A percentile compares a stretch with the other conserved stretches of the same genome.
Conservation (phyloP, 2,329 filamentous ascomycete species). For the Fusarium piperis region DNA sequence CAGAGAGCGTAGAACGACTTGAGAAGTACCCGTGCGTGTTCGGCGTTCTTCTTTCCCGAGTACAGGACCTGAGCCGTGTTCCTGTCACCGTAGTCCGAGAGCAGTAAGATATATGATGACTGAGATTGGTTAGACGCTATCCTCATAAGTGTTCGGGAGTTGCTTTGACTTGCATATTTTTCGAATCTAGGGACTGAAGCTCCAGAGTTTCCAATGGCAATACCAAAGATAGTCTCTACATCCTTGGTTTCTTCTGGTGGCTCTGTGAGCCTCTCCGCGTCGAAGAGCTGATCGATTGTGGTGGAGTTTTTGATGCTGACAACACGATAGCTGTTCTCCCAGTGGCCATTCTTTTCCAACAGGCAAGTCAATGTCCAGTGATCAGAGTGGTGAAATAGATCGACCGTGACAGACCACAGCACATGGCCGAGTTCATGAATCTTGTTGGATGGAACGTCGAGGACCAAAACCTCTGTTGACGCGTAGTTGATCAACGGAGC, state of each 20-base stretch:
- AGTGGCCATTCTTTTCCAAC: conserved; percentile 1
- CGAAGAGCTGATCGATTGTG: not conserved
- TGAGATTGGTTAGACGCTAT: not conserved
- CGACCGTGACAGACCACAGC: conserved; percentile 14
- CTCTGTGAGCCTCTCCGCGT: not conserved
- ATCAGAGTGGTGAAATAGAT: conserved; percentile 9
- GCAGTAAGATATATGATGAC: not conserved
- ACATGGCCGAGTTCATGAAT: conserved; percentile 10
- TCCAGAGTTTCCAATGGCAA: no score
- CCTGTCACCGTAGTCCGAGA: not conserved
- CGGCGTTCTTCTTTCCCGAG: not conserved
- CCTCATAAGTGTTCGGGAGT: no score
- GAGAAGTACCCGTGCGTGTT: conserved; percentile 2
- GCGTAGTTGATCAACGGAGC: conserved; percentile 3
- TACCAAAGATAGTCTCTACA: not conserved
- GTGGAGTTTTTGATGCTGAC: conserved; percentile 3
- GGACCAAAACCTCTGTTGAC: conserved; percentile 6
- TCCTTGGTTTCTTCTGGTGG: not conserved
- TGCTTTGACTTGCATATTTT: no score
- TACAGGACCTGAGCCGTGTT: conserved; percentile 4
- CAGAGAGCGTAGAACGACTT: conserved; percentile 4
- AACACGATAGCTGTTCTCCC: conserved; percentile 1
- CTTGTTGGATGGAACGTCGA: conserved; percentile 2
- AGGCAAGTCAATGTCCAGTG: conserved; percentile 17
- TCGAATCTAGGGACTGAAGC: no score